Conservation (phyloP, 495 filamentous ascomycete species). For the Penicillium cataractarum region DNA sequence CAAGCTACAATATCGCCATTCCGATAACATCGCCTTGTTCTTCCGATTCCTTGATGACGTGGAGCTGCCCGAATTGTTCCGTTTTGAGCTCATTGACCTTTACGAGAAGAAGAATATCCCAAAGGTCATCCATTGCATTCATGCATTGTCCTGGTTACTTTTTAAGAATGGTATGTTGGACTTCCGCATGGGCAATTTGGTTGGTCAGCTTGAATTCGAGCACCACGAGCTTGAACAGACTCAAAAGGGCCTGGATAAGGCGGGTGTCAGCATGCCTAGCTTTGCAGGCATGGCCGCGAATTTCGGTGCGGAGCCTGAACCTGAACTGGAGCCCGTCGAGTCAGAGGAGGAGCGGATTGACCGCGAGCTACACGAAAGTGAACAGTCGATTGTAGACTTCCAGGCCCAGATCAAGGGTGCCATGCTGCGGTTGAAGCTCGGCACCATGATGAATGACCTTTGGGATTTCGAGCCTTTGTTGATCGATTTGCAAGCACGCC, state of each 20-base stretch:
- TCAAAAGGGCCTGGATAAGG: constrained; percentile 94
- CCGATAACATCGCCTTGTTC: constrained; percentile 94
- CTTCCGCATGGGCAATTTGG: constrained; percentile 97
- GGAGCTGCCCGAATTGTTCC: constrained; percentile 96
- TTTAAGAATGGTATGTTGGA: constrained; percentile 92
- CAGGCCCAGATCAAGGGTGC: constrained; percentile 89
- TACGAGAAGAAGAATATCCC: constrained; percentile 99
- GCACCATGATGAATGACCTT: constrained; percentile 81
- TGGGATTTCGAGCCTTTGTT: constrained; percentile 85
- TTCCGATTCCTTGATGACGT: constrained; percentile 91
- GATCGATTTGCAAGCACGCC: constrained; percentile 77
- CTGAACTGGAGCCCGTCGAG: constrained; percentile 72
- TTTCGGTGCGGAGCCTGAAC: constrained; percentile 82
- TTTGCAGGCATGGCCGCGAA: constrained; percentile 96
- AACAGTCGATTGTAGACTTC: constrained; percentile 71
- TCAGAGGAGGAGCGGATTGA: constrained; percentile 89
- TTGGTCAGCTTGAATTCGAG: constrained; percentile 96
- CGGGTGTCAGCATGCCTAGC: constrained; percentile 93
- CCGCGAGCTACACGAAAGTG: constrained; percentile 78
- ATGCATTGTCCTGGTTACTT: constrained; percentile 93
- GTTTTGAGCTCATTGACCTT: constrained; percentile 95
- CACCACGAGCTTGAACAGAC: constrained; percentile 96
- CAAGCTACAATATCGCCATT: constrained; percentile 91
- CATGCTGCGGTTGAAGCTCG: constrained; percentile 73
- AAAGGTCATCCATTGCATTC: constrained; percentile 98